Base-by-base conservation (phyloP, 441 rosid species). In the Aleurites moluccanus region DNA sequence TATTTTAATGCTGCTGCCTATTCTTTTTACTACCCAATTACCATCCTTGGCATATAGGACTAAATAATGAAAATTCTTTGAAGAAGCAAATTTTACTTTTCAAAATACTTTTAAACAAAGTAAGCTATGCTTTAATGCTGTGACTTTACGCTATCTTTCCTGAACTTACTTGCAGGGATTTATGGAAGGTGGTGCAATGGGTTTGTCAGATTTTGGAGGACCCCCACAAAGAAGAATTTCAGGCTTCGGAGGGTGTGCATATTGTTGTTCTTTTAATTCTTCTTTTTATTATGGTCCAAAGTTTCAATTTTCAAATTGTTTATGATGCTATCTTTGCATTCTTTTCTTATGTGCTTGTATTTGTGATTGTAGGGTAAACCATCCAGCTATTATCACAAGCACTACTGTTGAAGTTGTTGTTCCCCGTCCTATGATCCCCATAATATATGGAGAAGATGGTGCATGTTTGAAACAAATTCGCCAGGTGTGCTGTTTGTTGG, bases 331-430 rank as follows among this genome's bases (percentile, higher is more conserved):
- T 20, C 53, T 44, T 59, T 68, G 44, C n/a, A 57, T 60, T 45
- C 27, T 33, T 64, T 67, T 25, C 44, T 75, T 42, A 60, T 55
- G 18, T 52, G 70, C 27, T 69, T 63, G 23, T 27, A 9, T 53
- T 11, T 60, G 1, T 63, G 63, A 55, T 45, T 80, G 64, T 69
- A 87, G 91, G 71, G 81, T 81, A 78, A 86, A 76, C 77, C 90
- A 88, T 74, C 84, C 88, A 13, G 86, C 94, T 66, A 78, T 90
- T 69, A 86, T 90, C 70, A 90, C 97, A 57, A 91, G 76, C 79
- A 88, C 92, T 21, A 90, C 93, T 21, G 73, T 90, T 77, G 97
- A 91, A 83, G 97, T 91, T 70, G 84, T 86, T 74, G 94, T 91
- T 78, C 97, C 97, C 71, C 86, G 88, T 69, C 75, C 92, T 40